Base-by-base conservation (phyloP, 345 rosid species). In the Eucalyptus microcorys region DNA sequence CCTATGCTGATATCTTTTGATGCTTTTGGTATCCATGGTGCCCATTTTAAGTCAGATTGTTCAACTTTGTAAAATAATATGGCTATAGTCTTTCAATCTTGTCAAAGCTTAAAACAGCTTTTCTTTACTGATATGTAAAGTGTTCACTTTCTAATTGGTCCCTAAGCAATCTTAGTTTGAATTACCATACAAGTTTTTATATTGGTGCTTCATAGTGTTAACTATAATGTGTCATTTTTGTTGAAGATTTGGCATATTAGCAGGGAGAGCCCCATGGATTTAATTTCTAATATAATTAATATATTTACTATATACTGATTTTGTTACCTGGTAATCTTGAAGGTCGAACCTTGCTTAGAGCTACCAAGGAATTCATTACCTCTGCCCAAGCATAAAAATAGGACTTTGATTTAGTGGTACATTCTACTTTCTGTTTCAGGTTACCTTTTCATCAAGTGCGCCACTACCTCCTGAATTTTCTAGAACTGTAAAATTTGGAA, bases 361-460 rank as follows among this genome's bases (percentile, higher is more conserved):
- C 47, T 52, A 9, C 66, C 27, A 34, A 40, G 9, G 57, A 40
- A 34, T 37, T 50, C 48, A 7, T 86, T 50, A 53, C 40, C 43
- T 53, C 26, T 86, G 27, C 30, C 47, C 43, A 86, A 87, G 52
- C 57, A 30, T 47, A 16, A 43, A 47, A 61, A 49, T 47, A 76
- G 88, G 57, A n/a, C 52, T 50, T 49, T 86, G 42, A 86, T 53
- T 86, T 50, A 86, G 83, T 76, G 27, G 42, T 76, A 76, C 83
- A 76, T 37, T 76, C 27, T 76, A 16, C 47, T 50, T 84, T 53
- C 45, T 90, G 68, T 88, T 91, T 66, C 94, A 98, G 99, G 97
- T 98, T 86, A 93, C 98, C 71, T 97, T 96, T 92, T 95, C 96
- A 91, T 93, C 99, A 49, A 90, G 89, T 91, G 99, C 94, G 86